Conservation (phyloP, 2,329 filamentous ascomycete genomes). For the Fusarium penzigii region DNA sequence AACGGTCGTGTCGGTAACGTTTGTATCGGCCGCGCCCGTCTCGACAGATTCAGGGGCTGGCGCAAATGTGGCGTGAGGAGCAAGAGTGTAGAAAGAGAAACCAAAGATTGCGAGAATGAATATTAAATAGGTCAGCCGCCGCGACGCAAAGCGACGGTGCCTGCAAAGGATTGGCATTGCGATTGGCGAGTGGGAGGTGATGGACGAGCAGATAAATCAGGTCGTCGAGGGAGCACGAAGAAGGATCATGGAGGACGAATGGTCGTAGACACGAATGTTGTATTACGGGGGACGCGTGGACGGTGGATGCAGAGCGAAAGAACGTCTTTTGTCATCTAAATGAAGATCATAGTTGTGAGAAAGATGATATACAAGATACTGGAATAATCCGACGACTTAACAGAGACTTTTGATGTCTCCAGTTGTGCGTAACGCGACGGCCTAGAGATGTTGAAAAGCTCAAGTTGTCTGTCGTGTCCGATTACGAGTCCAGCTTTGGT, state of each 20-base stretch:
- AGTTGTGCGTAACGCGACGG: background rate
- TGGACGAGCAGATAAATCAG: background rate
- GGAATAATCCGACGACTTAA: background rate
- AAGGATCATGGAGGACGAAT: slow-evolving; percentile 4
- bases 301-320: background rate
- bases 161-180: slow-evolving; percentile 31
- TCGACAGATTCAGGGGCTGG: too few species aligned
- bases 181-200: background rate
- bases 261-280: slow-evolving; percentile 3
- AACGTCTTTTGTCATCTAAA: background rate
- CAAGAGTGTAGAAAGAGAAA: slow-evolving; percentile 53
- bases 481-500: background rate
- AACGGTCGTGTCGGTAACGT: too few species aligned
- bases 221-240: slow-evolving; percentile 3
- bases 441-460: background rate
- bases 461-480: background rate
- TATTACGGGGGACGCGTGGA: background rate
- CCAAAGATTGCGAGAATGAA: slow-evolving; percentile 53
- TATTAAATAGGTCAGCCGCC: slow-evolving; percentile 55
- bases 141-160: slow-evolving; percentile 51
- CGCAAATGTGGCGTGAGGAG: slow-evolving; percentile 35
- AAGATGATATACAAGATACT: background rate
- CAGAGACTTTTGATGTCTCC: background rate
- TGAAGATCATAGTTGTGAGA: background rate
- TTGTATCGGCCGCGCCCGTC: too few species aligned